Percentiles rank a stretch among this genome's conserved stretches.
Evolutionary conservation across 2,329 filamentous ascomycete genomes (phyloP).

Genomic region (Microascus cirrosus): DNA sequence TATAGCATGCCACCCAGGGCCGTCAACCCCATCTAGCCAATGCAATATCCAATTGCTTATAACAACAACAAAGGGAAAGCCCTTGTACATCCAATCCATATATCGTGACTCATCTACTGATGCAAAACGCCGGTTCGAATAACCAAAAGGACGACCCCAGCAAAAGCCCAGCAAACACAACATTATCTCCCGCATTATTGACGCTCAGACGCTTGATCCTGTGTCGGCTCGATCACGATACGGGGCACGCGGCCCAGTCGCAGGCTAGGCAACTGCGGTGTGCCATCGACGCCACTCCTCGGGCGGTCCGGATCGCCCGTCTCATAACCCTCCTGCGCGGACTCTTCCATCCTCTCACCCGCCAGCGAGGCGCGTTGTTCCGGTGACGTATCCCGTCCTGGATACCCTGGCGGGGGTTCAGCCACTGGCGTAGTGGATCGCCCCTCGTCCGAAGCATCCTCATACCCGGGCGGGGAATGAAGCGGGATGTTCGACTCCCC

Average conservation of each 20-base stretch:
- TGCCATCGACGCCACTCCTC: constrained; percentile 23
- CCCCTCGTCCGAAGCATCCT: constrained; percentile 31
- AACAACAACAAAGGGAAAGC: background rate
- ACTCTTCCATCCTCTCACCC: background rate
- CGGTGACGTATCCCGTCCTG: constrained; percentile 16
- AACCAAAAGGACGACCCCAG: background rate
- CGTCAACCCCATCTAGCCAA: background rate
- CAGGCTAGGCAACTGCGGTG: constrained; percentile 41
- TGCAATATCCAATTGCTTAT: background rate
- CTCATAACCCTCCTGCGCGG: background rate
- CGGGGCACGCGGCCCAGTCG: constrained; percentile 37
- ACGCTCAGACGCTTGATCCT: constrained; percentile 10
- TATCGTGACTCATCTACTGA: background rate
- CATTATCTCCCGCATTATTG: background rate
- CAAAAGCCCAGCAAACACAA: background rate
- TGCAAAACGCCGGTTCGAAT: background rate
- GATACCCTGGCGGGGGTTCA: constrained; percentile 41
- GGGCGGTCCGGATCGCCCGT: constrained; percentile 5
- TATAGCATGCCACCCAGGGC: background rate
- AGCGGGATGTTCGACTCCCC: constrained; percentile 32
- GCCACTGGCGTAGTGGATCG: constrained; percentile 27
- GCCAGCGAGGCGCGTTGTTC: background rate
- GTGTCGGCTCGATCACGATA: constrained; percentile 47
- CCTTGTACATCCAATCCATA: background rate
- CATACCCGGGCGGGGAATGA: constrained; percentile 40